phyloP scores from a whole-genome alignment of 2,329 filamentous ascomycete species.

The Cladosporium sphaerospermum region DNA sequence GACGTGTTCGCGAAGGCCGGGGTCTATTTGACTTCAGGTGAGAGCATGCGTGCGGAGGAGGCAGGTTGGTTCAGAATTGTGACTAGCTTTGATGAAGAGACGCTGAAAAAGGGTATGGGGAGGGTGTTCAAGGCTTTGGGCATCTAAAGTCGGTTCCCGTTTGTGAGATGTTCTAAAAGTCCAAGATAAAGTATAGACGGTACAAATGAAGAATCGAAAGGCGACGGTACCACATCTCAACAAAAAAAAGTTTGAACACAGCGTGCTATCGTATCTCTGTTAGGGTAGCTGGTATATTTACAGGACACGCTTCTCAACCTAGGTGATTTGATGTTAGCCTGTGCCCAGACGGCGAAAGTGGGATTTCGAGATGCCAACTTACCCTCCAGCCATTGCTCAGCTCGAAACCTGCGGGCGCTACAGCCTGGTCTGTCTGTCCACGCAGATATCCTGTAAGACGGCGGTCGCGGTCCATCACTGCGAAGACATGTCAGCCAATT shows the following conservation, averaged over 20 bases:
- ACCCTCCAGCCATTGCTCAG: constrained; percentile 64
- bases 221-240: no score
- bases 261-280: constrained; percentile 7
- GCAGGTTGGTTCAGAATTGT: constrained; percentile 52
- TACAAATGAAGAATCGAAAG: no score
- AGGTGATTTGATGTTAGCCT: not conserved
- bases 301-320: constrained; percentile 22
- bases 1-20: constrained; percentile 41
- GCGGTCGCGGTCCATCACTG: constrained; percentile 63
- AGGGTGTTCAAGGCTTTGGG: constrained; percentile 15
- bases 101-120: constrained; percentile 31
- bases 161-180: no score
- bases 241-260: not conserved
- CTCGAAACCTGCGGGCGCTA: constrained; percentile 57
- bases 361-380: constrained; percentile 24
- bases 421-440: constrained; percentile 55
- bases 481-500: constrained; percentile 9
- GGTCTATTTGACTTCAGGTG: constrained; percentile 46
- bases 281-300: constrained; percentile 9
- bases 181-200: no score
- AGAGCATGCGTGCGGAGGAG: constrained; percentile 40
- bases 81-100: constrained; percentile 31
- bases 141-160: not conserved
- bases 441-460: constrained; percentile 55
- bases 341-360: no score